Base-by-base conservation (phyloP, 139 green algal species). In the Volvox africanus region DNA sequence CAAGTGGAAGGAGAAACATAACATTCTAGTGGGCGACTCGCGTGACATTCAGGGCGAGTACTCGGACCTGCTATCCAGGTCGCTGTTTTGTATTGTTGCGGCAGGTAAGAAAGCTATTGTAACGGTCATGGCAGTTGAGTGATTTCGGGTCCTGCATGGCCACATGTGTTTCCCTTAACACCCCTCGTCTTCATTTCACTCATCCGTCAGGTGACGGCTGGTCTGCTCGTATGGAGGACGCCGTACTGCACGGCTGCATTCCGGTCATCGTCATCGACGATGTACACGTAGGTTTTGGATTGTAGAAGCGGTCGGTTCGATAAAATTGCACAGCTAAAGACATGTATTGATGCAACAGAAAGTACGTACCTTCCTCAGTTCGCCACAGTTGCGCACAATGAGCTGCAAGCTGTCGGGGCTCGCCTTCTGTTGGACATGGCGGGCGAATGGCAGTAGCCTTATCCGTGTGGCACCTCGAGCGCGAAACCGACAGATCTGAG, bases 231-330 rank as follows among this genome's bases (percentile, higher is more conserved):
- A 92, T 95, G 35, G 95, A 95, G 33, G 95, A 97, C 65, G 94
- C 95, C 0, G 91, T 96, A 0, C 80, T 96, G 79, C 95, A 97
- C 80, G 95, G 95, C 73, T 97, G 95, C 92, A 94, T 97, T 86
- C 95, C 95, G 5, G 94, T 97, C 11, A 92, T 95, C 22, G 94
- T 97, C 69, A 89, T 90, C 26, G 91, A 95, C 67, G 61, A 88
- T n/a, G 82, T 96, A 68, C 33, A 77, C 9, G 71, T 79, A 6
- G 21, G 65, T 73, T 24, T 24, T 16, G 65, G 65, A 73, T 24
- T 28, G 6, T 24, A 73, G 65, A 28, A 73, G 65, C 44, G 44
- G 44, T 55, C 5, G 5, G 5, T 55, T 55, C 9, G 44, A 55
- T 55, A 55, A 55, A 55, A 55, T 14, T 55, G 44, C 5, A 55